Percentiles rank a stretch among this genome's conserved stretches.
phyloP scores from a whole-genome alignment of 2,329 filamentous ascomycete species.

The Plectosphaerella cucumerina region DNA sequence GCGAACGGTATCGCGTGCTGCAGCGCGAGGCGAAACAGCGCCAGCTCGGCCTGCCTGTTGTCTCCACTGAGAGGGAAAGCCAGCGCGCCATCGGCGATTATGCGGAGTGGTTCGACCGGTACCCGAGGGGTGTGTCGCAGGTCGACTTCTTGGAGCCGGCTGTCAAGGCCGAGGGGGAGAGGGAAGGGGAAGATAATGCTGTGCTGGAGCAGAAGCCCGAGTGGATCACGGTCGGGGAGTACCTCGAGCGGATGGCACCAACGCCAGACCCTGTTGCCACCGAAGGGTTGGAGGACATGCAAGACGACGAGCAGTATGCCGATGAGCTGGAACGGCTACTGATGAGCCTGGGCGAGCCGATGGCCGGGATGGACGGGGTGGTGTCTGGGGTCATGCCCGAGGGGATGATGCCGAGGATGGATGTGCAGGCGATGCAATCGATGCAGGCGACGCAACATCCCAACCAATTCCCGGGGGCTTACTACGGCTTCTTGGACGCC shows the following conservation, averaged over 20 bases:
- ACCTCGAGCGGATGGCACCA: conserved; percentile 77
- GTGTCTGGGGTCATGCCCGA: background rate
- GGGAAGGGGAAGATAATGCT: conserved; percentile 78
- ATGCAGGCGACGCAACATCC: background rate
- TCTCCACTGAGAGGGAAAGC: conserved; percentile 37
- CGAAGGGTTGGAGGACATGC: background rate
- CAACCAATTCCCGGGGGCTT: background rate
- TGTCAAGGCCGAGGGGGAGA: conserved; percentile 61
- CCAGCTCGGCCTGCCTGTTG: conserved; percentile 33
- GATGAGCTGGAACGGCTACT: background rate
- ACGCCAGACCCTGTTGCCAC: conserved; percentile 26
- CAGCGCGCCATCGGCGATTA: conserved; percentile 80
- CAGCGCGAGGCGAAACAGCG: conserved; percentile 75
- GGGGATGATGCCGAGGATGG: background rate
- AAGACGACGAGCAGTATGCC: background rate
- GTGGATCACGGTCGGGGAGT: conserved; percentile 88
- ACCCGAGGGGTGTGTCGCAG: conserved; percentile 85
- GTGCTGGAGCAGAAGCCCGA: conserved; percentile 82
- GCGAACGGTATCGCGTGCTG: conserved; percentile 80
- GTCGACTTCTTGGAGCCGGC: conserved; percentile 78
- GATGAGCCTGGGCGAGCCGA: background rate
- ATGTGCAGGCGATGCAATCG: background rate
- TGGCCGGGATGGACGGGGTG: background rate
- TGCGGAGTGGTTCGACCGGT: conserved; percentile 94
- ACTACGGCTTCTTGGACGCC: background rate